Conservation (phyloP, 257 asterid species). For the Solanum bukasovii region DNA sequence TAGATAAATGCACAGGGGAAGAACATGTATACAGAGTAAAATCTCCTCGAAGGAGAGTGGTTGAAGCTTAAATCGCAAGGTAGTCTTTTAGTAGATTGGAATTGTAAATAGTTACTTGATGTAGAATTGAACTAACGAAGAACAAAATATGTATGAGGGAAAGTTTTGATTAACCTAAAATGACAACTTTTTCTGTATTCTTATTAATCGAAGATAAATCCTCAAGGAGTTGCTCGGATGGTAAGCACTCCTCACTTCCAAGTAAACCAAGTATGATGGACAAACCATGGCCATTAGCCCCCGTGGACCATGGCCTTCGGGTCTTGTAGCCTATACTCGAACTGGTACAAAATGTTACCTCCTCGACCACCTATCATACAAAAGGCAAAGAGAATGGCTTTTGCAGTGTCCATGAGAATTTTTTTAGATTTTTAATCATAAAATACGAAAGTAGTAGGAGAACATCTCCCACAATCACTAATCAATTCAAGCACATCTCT, state of each 20-base stretch:
- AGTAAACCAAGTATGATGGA: not conserved
- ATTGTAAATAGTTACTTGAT: conserved; percentile 13
- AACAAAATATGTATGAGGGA: not conserved
- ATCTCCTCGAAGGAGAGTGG: conserved; percentile 31
- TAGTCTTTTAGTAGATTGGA: not conserved
- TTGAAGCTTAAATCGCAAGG: conserved; percentile 23
- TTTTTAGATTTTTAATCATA: not conserved
- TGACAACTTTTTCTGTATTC: not conserved
- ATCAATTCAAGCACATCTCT: not conserved
- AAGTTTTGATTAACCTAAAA: not conserved
- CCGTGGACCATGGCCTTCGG: not conserved
- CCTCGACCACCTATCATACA: not conserved
- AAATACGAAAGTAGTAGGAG: not conserved
- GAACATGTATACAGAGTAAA: conserved; percentile 61
- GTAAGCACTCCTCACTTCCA: not conserved
- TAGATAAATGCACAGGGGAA: conserved; percentile 62
- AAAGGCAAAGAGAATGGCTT: not conserved
- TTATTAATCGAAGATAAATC: not conserved
- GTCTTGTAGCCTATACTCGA: not conserved
- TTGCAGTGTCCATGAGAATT: not conserved
- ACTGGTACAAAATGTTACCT: not conserved
- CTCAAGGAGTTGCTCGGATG: not conserved
- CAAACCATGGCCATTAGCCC: not conserved
- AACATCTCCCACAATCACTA: not conserved
- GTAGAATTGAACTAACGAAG: not conserved